A percentile compares a stretch with the other conserved stretches of the same genome.
Conservation (phyloP, 495 filamentous ascomycete species). For the Penicillium waksmanii region DNA sequence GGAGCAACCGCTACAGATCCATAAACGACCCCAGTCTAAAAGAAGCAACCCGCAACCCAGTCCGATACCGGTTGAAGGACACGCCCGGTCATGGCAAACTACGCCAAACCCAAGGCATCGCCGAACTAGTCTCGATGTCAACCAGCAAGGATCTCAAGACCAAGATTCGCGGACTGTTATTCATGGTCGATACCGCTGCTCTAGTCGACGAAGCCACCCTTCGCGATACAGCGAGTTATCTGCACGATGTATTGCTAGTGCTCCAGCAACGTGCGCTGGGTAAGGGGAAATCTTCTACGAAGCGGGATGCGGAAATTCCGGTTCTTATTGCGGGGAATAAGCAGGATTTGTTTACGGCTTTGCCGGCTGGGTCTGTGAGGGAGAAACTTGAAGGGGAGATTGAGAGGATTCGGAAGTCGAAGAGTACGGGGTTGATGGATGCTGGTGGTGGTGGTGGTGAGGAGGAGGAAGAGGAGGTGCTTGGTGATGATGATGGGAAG, state of each 20-base stretch:
- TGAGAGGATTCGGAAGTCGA: slow-evolving; percentile 73
- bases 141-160: slow-evolving; percentile 50
- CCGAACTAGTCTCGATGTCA: slow-evolving; percentile 46
- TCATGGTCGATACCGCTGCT: slow-evolving; percentile 82
- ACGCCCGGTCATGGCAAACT: slow-evolving; percentile 96
- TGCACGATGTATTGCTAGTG: slow-evolving; percentile 81
- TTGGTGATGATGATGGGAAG: slow-evolving; percentile 74
- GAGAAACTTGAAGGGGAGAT: slow-evolving; percentile 80
- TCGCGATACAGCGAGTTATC: slow-evolving; percentile 71
- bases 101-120: slow-evolving; percentile 56
- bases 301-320: slow-evolving; percentile 64
- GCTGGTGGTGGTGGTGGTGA: slow-evolving; percentile 58
- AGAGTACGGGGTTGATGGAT: slow-evolving; percentile 80
- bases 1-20: slow-evolving; percentile 72
- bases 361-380: slow-evolving; percentile 78
- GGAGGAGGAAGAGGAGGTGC: slow-evolving; percentile 76
- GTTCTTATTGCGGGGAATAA: slow-evolving; percentile 92
- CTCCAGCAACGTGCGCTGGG: slow-evolving; percentile 75
- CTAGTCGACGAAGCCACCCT: slow-evolving; percentile 61
- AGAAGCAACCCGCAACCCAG: slow-evolving; percentile 69
- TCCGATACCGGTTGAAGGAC: slow-evolving; percentile 79
- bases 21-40: slow-evolving; percentile 67
- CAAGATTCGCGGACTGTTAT: slow-evolving; percentile 77
- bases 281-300: slow-evolving; percentile 53
- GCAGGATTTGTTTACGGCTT: slow-evolving; percentile 89